Evolutionary conservation across 2,329 filamentous ascomycete species (phyloP).

Genomic region (Paecilomyces formosus): DNA sequence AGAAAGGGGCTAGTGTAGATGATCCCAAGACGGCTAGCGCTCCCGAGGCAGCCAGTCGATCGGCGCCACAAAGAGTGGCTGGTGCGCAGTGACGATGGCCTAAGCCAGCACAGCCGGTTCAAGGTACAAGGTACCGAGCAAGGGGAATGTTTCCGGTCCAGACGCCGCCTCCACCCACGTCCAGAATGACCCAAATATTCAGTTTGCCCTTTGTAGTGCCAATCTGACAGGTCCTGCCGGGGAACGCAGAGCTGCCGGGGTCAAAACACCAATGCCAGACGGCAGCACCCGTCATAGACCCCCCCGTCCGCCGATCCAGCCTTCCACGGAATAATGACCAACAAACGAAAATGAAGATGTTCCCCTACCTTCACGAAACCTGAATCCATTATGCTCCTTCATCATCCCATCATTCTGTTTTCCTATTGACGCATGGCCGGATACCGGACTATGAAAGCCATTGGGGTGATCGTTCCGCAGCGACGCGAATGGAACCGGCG

Average conservation of each 20-base stretch:
- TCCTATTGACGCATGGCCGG: conserved; percentile 13
- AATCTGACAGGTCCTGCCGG: too few species aligned
- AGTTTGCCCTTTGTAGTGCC: too few species aligned
- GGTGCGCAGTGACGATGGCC: conserved; percentile 1
- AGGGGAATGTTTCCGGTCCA: background rate
- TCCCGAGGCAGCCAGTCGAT: conserved; percentile 20
- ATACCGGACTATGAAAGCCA: conserved; percentile 14
- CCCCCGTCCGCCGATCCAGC: background rate
- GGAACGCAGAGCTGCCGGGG: background rate
- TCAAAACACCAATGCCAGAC: background rate
- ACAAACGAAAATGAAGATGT: conserved; percentile 5
- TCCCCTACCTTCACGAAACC: conserved; percentile 21
- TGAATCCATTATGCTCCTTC: conserved; percentile 10
- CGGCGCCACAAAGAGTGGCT: conserved; percentile 4
- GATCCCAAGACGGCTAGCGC: conserved; percentile 21
- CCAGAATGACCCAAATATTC: background rate
- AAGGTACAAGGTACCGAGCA: background rate
- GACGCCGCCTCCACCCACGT: background rate
- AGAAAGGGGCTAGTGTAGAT: conserved; percentile 13
- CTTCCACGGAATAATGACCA: background rate
- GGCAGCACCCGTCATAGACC: background rate
- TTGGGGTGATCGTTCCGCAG: conserved; percentile 12
- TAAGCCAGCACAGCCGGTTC: background rate
- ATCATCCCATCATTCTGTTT: conserved; percentile 12
- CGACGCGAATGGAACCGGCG: conserved; percentile 13